Percentiles rank a stretch among this genome's conserved stretches.
phyloP scores from a whole-genome alignment of 495 filamentous ascomycete genomes.

The Glarea lozoyensis region DNA sequence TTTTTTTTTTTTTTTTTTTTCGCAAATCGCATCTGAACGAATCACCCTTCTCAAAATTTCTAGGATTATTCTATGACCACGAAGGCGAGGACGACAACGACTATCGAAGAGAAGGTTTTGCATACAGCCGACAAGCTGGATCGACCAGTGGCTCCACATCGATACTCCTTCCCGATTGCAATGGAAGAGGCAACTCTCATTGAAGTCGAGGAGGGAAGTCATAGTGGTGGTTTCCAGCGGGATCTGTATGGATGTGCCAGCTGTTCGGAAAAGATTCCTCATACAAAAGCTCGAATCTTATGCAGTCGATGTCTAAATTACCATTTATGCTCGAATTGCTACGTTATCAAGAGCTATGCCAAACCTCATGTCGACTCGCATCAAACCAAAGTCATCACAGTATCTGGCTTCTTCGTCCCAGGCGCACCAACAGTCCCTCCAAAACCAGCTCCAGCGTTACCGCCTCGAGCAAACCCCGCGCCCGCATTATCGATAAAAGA shows the following conservation, averaged over 20 bases:
- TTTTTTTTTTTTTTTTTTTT: too few species aligned
- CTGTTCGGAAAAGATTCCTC: slow-evolving; percentile 5
- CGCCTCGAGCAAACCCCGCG: neutral
- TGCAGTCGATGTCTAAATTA: slow-evolving; percentile 8
- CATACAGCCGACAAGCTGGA: too few species aligned
- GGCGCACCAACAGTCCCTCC: slow-evolving; percentile 2
- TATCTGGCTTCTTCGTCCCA: slow-evolving; percentile 4
- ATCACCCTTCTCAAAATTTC: too few species aligned
- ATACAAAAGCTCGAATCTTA: slow-evolving; percentile 1
- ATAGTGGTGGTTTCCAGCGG: neutral
- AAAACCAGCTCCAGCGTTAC: slow-evolving; percentile 2
- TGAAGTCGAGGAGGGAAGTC: too few species aligned
- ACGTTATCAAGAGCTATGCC: slow-evolving; percentile 6
- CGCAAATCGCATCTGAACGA: too few species aligned
- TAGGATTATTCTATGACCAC: too few species aligned
- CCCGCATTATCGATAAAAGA: neutral
- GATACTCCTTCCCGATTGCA: too few species aligned
- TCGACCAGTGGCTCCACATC: too few species aligned
- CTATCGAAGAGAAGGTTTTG: too few species aligned
- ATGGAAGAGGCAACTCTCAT: too few species aligned
- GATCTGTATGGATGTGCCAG: slow-evolving; percentile 7
- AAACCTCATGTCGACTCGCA: slow-evolving; percentile 6
- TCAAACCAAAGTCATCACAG: slow-evolving; percentile 2
- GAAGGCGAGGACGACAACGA: too few species aligned
- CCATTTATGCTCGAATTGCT: slow-evolving; percentile 9